These are phyloP conservation scores for Geotrichum restrictum DNA, from an alignment of 1,139 yeast species.

Conservation along the genomic window DNA sequence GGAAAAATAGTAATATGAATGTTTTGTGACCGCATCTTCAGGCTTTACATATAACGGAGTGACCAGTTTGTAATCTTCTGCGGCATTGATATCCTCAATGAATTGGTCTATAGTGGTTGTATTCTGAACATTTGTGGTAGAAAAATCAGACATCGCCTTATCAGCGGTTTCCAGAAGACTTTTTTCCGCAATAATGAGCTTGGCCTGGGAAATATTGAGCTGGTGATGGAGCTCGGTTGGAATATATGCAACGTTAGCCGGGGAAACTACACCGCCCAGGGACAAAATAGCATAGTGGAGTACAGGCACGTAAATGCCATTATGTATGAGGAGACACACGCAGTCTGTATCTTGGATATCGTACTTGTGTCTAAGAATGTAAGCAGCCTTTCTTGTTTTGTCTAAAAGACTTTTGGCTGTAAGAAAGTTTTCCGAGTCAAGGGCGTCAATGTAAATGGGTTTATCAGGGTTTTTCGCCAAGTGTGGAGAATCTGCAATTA, in stretches of 20 bases:
- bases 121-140: conserved; percentile 17
- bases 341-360: conserved; percentile 33
- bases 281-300: conserved; percentile 36
- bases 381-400: conserved; percentile 27
- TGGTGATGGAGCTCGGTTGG: conserved; percentile 40
- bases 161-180: conserved; percentile 26
- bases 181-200: conserved; percentile 31
- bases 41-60: conserved; percentile 15
- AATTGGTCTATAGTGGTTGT: conserved; percentile 25
- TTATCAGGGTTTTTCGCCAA: conserved; percentile 21
- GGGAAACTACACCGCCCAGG: conserved; percentile 38
- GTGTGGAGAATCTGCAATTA: conserved; percentile 24
- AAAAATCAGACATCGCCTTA: conserved; percentile 32
- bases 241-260: conserved; percentile 39
- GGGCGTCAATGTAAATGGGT: conserved; percentile 31
- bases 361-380: conserved; percentile 27
- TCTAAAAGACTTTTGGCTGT: conserved; percentile 27
- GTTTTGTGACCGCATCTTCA: conserved; percentile 26
- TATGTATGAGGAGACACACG: conserved; percentile 35
- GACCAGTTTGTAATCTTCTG: conserved; percentile 2
- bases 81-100: conserved; percentile 18
- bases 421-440: conserved; percentile 25
- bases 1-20: conserved; percentile 51
- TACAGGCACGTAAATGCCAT: conserved; percentile 33
- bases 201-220: conserved; percentile 32